Evolutionary conservation across 2,329 filamentous ascomycete genomes (phyloP), one percentile per base, ranked within the genome.

Genomic region (Sclerotinia minor): DNA sequence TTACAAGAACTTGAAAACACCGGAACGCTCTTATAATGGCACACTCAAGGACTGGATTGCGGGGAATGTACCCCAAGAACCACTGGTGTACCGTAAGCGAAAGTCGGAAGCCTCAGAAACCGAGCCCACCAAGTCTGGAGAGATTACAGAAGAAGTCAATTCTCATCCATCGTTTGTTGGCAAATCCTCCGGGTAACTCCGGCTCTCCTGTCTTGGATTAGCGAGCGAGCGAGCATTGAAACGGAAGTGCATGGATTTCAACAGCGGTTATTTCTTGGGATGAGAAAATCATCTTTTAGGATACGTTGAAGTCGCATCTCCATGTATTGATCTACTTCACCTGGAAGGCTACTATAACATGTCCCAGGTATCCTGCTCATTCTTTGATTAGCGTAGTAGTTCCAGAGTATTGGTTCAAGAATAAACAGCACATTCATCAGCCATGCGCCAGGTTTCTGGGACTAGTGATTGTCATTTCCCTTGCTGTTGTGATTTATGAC

Each of bases 41-140:
- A 68, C 71, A 5, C 54, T 76, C 8, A 70, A 72, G 59, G 70
- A 72, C 4, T 76, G 75, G 75, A 74, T 76, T 67, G 35, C 53
- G 21, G 55, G 66, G 50, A 68, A 70, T n/a, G n/a, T 15, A 11
- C 44, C n/a, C n/a, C 11, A 21, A 59, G 65, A 61, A 19, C 5
- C 7, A 21, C 8, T 19, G 15, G 7, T 7, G 35, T 29, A 35
- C 15, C n/a, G 26, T 13, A 13, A 49, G 8, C 44, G 15, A 61
- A 35, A 49, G 13, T 9, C 50, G 13, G 58, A 50, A 19, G 58
- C 13, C 21, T 19, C 24, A 5, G 0, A 61, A 13, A 15, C 44
- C 45, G n/a, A 38, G 35, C 29, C 35, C 15, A 29, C 45, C 6
- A 35, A 24, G 21, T 19, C 29, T 29, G 17, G 19, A 24, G 6